These are phyloP conservation scores for Decorospora gaudefroyi DNA, from an alignment of 2,329 filamentous ascomycete genomes.

Conservation along the genomic window DNA sequence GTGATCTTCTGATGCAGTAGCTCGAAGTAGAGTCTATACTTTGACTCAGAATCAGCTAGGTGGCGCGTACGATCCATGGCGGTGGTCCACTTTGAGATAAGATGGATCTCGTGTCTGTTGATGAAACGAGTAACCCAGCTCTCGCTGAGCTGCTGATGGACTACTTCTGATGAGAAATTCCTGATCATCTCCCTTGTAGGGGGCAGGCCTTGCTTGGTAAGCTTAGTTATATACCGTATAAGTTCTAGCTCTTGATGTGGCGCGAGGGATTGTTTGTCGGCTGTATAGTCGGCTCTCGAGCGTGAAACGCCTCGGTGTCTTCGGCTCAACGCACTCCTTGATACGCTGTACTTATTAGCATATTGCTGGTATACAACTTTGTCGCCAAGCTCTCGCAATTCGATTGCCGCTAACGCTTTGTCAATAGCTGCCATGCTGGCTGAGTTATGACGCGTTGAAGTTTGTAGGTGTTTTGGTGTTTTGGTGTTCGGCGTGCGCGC, in stretches of 20 bases:
- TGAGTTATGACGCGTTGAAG: background rate
- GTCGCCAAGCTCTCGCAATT: background rate
- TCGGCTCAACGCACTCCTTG: background rate
- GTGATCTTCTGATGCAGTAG: slow-evolving; percentile 13
- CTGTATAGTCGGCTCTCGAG: too few species aligned
- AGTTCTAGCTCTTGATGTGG: background rate
- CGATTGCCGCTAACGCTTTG: background rate
- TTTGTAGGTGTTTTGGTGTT: background rate
- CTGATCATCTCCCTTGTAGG: background rate
- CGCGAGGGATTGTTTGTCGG: background rate
- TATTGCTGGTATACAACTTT: background rate
- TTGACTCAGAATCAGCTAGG: slow-evolving; percentile 6
- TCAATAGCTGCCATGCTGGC: background rate
- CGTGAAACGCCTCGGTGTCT: background rate
- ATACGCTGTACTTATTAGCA: background rate
- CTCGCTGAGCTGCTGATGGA: slow-evolving; percentile 3
- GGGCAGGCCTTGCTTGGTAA: background rate
- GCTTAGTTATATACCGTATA: background rate
- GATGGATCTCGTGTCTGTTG: slow-evolving; percentile 1
- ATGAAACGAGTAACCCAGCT: slow-evolving; percentile 16
- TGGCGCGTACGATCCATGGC: slow-evolving; percentile 8
- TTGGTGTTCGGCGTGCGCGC: background rate
- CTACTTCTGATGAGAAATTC: slow-evolving; percentile 4
- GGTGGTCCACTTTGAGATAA: slow-evolving; percentile 8
- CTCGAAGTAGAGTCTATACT: slow-evolving; percentile 14